Conservation (phyloP, 345 rosid species). For the Lumnitzera racemosa region DNA sequence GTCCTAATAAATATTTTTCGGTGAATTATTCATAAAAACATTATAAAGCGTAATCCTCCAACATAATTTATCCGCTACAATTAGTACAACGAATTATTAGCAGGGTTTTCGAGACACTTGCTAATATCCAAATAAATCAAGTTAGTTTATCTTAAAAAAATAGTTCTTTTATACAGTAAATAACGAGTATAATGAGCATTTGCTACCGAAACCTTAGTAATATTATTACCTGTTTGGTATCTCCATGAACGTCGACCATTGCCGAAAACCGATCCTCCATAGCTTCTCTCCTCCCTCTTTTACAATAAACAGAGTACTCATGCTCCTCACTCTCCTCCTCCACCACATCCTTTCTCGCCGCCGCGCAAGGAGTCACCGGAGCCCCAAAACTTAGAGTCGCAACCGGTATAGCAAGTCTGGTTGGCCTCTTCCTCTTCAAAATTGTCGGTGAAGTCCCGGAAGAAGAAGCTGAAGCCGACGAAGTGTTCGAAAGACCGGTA, state of each 20-base stretch:
- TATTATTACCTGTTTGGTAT: slow-evolving; percentile 51
- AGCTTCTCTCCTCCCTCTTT: slow-evolving; percentile 79
- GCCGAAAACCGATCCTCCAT: slow-evolving; percentile 96
- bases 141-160: too few species aligned
- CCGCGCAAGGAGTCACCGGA: slow-evolving; percentile 25
- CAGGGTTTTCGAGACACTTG: too few species aligned
- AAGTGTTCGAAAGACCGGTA: slow-evolving; percentile 19
- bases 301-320: slow-evolving; percentile 73
- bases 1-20: too few species aligned
- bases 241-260: slow-evolving; percentile 38
- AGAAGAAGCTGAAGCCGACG: slow-evolving; percentile 15
- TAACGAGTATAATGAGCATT: too few species aligned
- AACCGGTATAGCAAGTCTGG: slow-evolving; percentile 57
- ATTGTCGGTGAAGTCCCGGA: slow-evolving; percentile 23
- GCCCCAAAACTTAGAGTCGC: slow-evolving; percentile 26
- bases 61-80: too few species aligned
- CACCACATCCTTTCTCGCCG: slow-evolving; percentile 24
- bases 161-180: too few species aligned
- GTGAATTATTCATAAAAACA: too few species aligned
- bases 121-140: too few species aligned
- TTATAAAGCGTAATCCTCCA: too few species aligned
- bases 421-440: slow-evolving; percentile 76
- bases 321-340: slow-evolving; percentile 46
- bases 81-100: too few species aligned
- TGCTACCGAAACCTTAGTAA: too few species aligned